Evolutionary conservation across 148 eudicot species (phyloP).

Genomic region (Nyssa sinensis): DNA sequence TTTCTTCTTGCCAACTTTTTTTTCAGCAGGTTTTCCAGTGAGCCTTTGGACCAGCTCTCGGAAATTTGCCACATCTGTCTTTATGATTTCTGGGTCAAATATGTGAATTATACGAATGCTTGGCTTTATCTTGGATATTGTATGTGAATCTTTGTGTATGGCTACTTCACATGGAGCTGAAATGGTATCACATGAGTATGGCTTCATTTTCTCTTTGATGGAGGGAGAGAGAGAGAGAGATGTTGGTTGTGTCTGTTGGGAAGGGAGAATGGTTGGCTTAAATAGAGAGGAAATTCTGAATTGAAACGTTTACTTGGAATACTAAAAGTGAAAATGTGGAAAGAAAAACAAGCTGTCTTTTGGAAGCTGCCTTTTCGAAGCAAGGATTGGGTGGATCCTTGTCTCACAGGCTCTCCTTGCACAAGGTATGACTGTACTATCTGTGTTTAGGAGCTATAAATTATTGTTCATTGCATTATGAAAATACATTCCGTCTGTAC

Average conservation of each 20-base stretch:
- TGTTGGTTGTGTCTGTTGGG: conserved; percentile 9
- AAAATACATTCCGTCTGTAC: no score
- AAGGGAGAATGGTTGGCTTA: no score
- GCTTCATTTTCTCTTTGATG: conserved; percentile 9
- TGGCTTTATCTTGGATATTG: conserved; percentile 57
- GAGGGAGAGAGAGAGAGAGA: conserved; percentile 8
- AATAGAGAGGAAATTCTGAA: no score
- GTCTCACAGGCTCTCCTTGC: no score
- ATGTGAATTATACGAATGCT: conserved; percentile 78
- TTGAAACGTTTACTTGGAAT: not conserved
- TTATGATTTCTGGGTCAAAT: conserved; percentile 72
- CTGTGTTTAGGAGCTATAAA: no score
- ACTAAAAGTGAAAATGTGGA: conserved; percentile 2
- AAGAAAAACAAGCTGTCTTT: conserved; percentile 7
- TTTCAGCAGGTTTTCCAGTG: conserved; percentile 59
- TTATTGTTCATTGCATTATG: no score
- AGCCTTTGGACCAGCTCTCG: conserved; percentile 68
- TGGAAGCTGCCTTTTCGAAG: no score
- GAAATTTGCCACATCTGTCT: conserved; percentile 68
- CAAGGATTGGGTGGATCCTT: conserved; percentile 28
- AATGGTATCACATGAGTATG: no score
- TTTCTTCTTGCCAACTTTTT: not conserved
- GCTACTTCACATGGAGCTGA: no score
- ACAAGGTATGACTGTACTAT: no score
- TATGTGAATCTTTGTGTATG: conserved; percentile 52